Percentiles rank a stretch among this genome's conserved stretches.
Conservation (phyloP, 495 filamentous ascomycete species). For the Venustampulla echinocandica region DNA sequence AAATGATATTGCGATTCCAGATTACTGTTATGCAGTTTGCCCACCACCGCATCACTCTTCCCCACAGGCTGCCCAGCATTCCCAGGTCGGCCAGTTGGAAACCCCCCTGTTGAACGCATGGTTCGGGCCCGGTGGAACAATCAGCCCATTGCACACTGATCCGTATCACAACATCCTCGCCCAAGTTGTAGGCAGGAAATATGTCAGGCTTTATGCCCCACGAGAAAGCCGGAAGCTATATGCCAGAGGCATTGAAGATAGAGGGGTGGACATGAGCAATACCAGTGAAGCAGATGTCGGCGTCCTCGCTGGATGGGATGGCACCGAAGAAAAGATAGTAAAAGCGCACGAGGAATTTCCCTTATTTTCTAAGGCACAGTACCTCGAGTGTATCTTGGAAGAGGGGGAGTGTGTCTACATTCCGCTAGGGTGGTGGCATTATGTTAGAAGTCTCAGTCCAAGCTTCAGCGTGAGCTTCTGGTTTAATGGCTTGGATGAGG, state of each 20-base stretch:
- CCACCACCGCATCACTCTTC: constrained; percentile 39
- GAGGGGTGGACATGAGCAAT: constrained; percentile 84
- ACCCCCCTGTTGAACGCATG: constrained; percentile 71
- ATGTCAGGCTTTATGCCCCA: constrained; percentile 77
- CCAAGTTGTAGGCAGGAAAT: constrained; percentile 88
- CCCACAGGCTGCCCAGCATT: constrained; percentile 33
- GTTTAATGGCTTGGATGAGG: constrained; percentile 55
- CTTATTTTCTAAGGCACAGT: constrained; percentile 27
- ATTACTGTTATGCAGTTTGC: constrained; percentile 72
- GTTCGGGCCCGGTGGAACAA: constrained; percentile 82
- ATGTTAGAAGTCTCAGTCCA: constrained; percentile 74
- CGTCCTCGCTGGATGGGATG: constrained; percentile 46
- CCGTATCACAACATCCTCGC: constrained; percentile 88
- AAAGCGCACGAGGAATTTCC: constrained; percentile 9
- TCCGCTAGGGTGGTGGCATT: constrained; percentile 97
- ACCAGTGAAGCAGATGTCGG: constrained; percentile 71
- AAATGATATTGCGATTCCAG: constrained; percentile 69
- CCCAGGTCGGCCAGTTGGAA: constrained; percentile 25
- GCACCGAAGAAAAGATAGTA: constrained; percentile 7
- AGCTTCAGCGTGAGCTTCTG: constrained; percentile 97
- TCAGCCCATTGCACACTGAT: constrained; percentile 88
- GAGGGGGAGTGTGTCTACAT: constrained; percentile 86
- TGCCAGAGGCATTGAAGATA: constrained; percentile 57
- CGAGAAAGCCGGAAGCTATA: constrained; percentile 48
- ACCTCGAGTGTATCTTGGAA: constrained; percentile 69